Evolutionary conservation across 257 asterid species (phyloP), one percentile per base, ranked within the genome.

Genomic region (Jasminum sambac): DNA sequence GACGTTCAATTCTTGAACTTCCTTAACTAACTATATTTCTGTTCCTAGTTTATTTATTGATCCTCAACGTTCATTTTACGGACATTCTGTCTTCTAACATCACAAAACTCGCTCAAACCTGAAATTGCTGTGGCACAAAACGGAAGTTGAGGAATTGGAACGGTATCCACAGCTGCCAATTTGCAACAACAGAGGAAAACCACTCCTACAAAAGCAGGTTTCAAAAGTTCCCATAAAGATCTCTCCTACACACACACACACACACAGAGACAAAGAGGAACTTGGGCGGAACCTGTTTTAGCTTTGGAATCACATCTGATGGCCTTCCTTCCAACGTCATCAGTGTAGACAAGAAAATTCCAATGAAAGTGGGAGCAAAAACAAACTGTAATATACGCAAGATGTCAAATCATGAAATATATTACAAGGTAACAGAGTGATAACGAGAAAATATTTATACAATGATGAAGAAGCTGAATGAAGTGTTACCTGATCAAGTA

Each of bases 141-240:
- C 90, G 87, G 67, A 93, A 93, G 83, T 93, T 93, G 75, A 93
- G 80, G 81, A 93, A 93, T 80, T 93, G 98, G 72, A 93, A 93
- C 68, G 98, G 98, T 75, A 93, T 86, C 98, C 98, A 93, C 4
- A 93, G 88, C 77, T 90, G 95, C 98, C 98, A 93, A 80, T 93
- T 93, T 48, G 89, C 98, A 74, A 93, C 52, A 78, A 93, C 94
- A n/a, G 98, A 76, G 2, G 97, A 81, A 72, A 90, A 84, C 98
- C 98, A 93, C 71, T 90, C 97, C 98, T 93, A 14, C 25, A 80
- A 70, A 65, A 12, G 0, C 19, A 71, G 10, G 17, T 11, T 46
- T 44, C 57, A 6, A 57, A 40, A 16, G 26, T 24, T 48, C 52
- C 14, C 64, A 73, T 63, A 44, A 67, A 63, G 48, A 64, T 24